Conservation (phyloP, 495 filamentous ascomycete species). For the Parachaetomium inaequale region DNA sequence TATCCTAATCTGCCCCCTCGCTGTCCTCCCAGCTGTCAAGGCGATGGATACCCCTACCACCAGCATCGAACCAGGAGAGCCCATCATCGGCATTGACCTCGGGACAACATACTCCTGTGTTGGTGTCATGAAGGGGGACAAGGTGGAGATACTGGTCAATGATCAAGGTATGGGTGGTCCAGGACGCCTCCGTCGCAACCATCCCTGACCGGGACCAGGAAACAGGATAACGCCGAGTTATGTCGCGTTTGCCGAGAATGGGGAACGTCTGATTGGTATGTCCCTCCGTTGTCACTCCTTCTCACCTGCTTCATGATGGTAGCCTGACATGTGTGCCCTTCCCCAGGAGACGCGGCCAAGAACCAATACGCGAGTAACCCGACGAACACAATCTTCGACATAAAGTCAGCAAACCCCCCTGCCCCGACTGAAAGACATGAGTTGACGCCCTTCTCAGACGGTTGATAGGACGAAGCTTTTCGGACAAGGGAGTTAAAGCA, state of each 20-base stretch:
- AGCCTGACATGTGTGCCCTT: background rate
- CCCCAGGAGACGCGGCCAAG: conserved; percentile 87
- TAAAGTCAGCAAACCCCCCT: conserved; percentile 53
- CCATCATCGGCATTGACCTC: conserved; percentile 94
- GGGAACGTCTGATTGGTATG: conserved; percentile 48
- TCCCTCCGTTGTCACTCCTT: background rate
- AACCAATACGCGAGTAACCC: conserved; percentile 99
- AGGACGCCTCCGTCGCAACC: background rate
- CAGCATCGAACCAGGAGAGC: conserved; percentile 19
- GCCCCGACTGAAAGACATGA: background rate
- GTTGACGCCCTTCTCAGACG: conserved; percentile 50
- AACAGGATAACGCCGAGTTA: conserved; percentile 97
- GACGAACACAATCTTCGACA: conserved; percentile 93
- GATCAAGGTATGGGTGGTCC: conserved; percentile 53
- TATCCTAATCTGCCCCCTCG: conserved; percentile 65
- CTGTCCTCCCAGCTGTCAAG: conserved; percentile 63
- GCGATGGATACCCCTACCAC: conserved; percentile 55
- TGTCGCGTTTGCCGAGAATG: conserved; percentile 92
- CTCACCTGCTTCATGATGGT: conserved; percentile 47
- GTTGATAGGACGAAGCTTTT: conserved; percentile 79
- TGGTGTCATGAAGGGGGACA: conserved; percentile 91
- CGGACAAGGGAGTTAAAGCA: conserved; percentile 71
- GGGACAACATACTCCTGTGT: conserved; percentile 98
- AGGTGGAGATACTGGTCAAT: conserved; percentile 90
- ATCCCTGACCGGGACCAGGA: conserved; percentile 41